Evolutionary conservation across 73 alveolate genomes (phyloP).

Genomic region (Paramecium primaurelia): DNA sequence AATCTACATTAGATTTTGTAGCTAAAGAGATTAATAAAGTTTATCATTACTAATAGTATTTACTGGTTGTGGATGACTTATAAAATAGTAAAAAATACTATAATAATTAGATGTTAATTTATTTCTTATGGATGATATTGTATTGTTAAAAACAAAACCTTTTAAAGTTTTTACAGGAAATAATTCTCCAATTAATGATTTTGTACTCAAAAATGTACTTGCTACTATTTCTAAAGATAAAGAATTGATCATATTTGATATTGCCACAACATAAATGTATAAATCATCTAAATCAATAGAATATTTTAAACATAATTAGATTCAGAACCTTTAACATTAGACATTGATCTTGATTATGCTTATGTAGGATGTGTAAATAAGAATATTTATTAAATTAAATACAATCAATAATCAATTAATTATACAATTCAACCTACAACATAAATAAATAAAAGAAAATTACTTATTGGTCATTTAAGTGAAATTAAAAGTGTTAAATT

Average conservation of each 20-base stretch:
- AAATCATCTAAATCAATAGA: not conserved
- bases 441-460: not conserved
- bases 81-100: not conserved
- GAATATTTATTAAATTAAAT: not conserved
- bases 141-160: not conserved
- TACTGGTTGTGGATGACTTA: not conserved
- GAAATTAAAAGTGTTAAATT: not conserved
- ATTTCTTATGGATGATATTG: not conserved
- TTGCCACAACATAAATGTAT: not conserved
- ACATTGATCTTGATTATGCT: not conserved
- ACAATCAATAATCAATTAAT: not conserved
- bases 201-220: not conserved
- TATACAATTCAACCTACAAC: not conserved
- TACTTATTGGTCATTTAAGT: not conserved
- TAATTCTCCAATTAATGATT: not conserved
- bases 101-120: not conserved
- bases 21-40: not conserved
- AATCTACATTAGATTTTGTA: not conserved
- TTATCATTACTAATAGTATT: not conserved
- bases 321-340: not conserved
- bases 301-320: not conserved
- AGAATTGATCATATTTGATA: not conserved
- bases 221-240: not conserved
- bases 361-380: conserved; percentile 23
- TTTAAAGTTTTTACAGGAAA: not conserved